Base-by-base conservation (phyloP, 352 stramenopile species). In the Globisporangium paddicum region DNA sequence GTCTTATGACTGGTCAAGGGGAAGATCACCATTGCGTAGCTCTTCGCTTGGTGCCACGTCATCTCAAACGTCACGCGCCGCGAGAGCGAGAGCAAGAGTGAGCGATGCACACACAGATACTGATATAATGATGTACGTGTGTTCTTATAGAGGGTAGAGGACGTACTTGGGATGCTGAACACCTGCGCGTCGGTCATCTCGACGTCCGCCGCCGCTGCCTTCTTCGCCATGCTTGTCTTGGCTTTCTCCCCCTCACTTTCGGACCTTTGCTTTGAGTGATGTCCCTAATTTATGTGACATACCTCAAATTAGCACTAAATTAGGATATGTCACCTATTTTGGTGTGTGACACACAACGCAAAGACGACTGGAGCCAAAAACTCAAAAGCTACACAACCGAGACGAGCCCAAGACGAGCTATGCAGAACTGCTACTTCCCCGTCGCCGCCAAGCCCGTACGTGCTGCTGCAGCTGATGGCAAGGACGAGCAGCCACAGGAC, bases 381-480 rank as follows among this genome's bases (percentile, higher is more conserved):
- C 7, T 28, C 23, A 51, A 54, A 55, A 44, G 7, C 48, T 26
- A 62, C 26, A 47, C 55, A 34, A 55, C 18, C 32, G 49, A 30
- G 41, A 46, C 23, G 21, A 26, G 14, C 23, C 42, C 54, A 30
- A 38, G 18, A 34, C 23, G 18, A 41, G 7, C 55, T 26, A 94
- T 94, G 85, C 85, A 94, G 69, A 94, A 94, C 69, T 92, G 82
- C 69, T 94, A 94, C 77, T 92, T 87, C 53, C 85, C 80, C 9
- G 54, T 66, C 41, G 66, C 66, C 21, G 69, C 60, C 37, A 54
- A 71, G 66, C 59, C 67, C 5, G 55, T 46, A 23, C 60, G 58
- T 28, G 32, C 38, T 26, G n/a, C 53, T 23, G 56, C 55, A n/a
- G 25, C 34, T 3, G 34, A 54, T 32, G 35, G 11, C 19, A 54